Conservation (phyloP, 139 green algal genomes). For the Tetraselmis striata region DNA sequence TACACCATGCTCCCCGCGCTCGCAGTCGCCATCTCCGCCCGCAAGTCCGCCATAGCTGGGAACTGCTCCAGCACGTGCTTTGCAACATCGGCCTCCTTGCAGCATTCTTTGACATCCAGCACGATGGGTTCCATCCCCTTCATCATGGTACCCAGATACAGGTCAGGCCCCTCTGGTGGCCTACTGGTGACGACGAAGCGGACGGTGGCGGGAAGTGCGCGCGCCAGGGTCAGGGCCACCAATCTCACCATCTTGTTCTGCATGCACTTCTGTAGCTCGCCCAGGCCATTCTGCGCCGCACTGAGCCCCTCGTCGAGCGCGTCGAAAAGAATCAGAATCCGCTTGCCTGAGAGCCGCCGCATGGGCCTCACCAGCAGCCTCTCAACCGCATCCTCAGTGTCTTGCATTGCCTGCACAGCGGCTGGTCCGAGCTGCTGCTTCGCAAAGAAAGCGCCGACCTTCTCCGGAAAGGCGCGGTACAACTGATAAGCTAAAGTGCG, state of each 20-base stretch:
- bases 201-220: background rate
- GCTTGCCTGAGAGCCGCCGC: too few species aligned
- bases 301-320: background rate
- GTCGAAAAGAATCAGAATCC: background rate
- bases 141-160: background rate
- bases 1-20: background rate
- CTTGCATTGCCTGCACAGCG: too few species aligned
- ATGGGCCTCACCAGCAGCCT: too few species aligned
- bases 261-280: background rate
- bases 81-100: background rate
- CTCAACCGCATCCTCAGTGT: too few species aligned
- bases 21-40: background rate
- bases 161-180: background rate
- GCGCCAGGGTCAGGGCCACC: background rate
- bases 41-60: background rate
- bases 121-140: background rate
- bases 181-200: background rate
- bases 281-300: background rate
- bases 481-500: too few species aligned
- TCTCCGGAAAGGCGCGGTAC: too few species aligned
- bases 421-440: too few species aligned
- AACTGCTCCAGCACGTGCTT: background rate
- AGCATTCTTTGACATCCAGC: background rate
- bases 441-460: too few species aligned
- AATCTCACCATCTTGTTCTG: background rate